phyloP scores from a whole-genome alignment of 106 monocot species.

The Allium fistulosum region DNA sequence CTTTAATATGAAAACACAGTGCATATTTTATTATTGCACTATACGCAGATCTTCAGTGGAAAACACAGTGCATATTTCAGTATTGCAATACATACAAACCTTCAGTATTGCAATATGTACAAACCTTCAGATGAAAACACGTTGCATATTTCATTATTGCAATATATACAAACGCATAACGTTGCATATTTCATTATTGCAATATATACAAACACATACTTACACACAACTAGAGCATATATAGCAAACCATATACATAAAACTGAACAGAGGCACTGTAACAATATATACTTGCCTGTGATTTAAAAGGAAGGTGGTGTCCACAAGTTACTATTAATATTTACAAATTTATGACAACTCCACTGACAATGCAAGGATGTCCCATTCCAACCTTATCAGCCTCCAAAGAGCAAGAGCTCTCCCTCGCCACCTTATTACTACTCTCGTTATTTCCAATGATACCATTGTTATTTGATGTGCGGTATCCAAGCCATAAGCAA shows the following conservation, averaged over 20 bases:
- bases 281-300: background rate
- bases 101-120: no score
- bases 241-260: background rate
- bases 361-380: slow-evolving; percentile 5
- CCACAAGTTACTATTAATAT: background rate
- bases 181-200: background rate
- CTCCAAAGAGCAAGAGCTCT: slow-evolving; percentile 1
- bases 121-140: no score
- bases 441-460: background rate
- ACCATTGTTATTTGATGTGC: background rate
- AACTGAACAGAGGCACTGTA: background rate
- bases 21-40: background rate
- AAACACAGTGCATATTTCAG: background rate
- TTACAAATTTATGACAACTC: slow-evolving; percentile 14
- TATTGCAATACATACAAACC: no score
- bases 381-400: slow-evolving; percentile 5
- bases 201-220: background rate
- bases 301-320: background rate
- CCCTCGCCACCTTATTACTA: background rate
- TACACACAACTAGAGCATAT: background rate
- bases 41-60: background rate
- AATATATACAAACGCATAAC: background rate
- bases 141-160: no score
- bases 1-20: background rate
- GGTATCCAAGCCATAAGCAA: slow-evolving; percentile 32